Base-by-base conservation (phyloP, 1,284 basidiomycete genomes). In the Mycena sp. region DNA sequence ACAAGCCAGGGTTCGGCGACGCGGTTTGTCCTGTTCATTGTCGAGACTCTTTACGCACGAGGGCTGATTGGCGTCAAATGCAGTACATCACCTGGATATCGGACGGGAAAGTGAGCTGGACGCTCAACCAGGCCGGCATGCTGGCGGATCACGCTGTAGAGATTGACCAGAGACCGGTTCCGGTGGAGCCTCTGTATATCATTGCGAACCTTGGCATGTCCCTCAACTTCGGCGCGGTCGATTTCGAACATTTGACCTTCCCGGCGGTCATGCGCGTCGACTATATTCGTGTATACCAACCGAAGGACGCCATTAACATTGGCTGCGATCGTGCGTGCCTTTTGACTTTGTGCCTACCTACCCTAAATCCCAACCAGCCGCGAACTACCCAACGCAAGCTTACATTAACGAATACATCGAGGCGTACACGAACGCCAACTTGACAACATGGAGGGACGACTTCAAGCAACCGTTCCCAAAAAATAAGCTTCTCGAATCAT, bases 151-250 rank as follows among this genome's bases (percentile, higher is more conserved):
- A 82, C 0, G 72, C 77, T 0, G 91, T 91, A 18, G 84, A 95
- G 73, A 95, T 97, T 65, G 84, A 90, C 2, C 86, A 88, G 50
- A 86, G 97, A 56, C 88, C 92, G 6, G 86, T 98, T 52, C 89
- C 96, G 0, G 90, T 94, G 77, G 96, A 96, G 80, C 95, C 95
- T 2, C 90, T 96, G 93, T 92, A 95, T 80, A 86, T 97, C 77
- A 89, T 97, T 75, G 82, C 88, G 70, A 95, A 96, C 79, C 82
- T 97, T 77, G 95, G 94, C 65, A 91, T 97, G 80, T 96, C 94
- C 3, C 82, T 83, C 30, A 93, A 94, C 77, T 96, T 97, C 54
- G 62, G 62, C 7, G 48, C 34, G 9, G 89, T 95, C 59, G 89
- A 96, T 80, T 84, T 93, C 62, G 80, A 85, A 0, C 82, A 92